Evolutionary conservation across 495 filamentous ascomycete species (phyloP), one percentile per base, ranked within the genome.

Genomic region (Talaromyces adpressus): DNA sequence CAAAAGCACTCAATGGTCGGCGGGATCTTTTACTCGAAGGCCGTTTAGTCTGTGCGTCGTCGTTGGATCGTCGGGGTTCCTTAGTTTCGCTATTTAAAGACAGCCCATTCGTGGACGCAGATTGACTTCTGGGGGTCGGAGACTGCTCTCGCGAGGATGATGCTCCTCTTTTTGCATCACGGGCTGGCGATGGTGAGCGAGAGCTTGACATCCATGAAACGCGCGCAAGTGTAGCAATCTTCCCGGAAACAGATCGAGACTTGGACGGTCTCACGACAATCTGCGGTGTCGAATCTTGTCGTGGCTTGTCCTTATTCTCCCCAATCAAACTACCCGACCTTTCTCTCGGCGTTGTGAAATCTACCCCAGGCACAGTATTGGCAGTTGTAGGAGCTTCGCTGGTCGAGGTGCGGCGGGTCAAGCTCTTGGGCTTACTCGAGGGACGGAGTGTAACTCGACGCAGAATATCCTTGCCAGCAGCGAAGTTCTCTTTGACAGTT

Each of bases 131-230:
- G 4, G 68, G 41, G n/a, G 47, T 68, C 23, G 76, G 75, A 3
- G 80, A 80, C 41, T 72, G 70, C 2, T 71, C 71, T 53, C 78
- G 75, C 66, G 77, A 62, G 65, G 70, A 63, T 63, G 72, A 63
- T 62, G 76, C 47, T 72, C 79, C 65, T 57, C 73, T 67, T 68
- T 79, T 74, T 8, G 69, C 57, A 51, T 69, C 70, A 64, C 75
- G 70, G 16, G 75, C 75, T 14, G 88, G 86, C 6, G 87, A 86
- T 53, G 84, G 78, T 34, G 86, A 87, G 9, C 82, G 78, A 22
- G 88, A 88, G 51, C 73, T 75, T 8, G 83, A 75, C 14, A 83
- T 82, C 88, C 89, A 91, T 52, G 88, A 86, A 69, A 84, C 84
- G 65, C 82, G 83, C 12, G 88, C 85, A 66, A 91, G 81, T 63